Evolutionary conservation across 192 early-diverging fungal species (phyloP), one percentile per base, ranked within the genome.

Genomic region (Entomortierella chlamydospora): DNA sequence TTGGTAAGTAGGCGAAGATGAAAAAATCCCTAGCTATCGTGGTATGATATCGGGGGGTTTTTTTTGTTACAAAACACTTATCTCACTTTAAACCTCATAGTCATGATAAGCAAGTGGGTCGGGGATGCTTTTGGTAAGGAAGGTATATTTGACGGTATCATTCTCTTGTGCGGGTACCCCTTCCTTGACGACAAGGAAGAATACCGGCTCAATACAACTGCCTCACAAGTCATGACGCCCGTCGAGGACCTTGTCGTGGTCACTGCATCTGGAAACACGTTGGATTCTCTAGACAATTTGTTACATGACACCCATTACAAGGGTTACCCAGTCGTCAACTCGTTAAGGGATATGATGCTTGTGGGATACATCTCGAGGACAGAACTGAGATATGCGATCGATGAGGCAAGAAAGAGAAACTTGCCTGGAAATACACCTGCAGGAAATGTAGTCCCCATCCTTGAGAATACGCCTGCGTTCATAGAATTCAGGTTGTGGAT

Each of bases 21-120:
- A 41, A 41, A 6, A 9, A 9, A 9, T 9, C 6, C 7, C 39
- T 41, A 41, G 39, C 13, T 9, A 41, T 41, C 13, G 13, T 41
- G 13, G 6, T 41, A 41, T 9, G 39, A 13, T n/a, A n/a, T n/a
- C n/a, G n/a, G n/a, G n/a, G n/a, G n/a, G n/a, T n/a, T n/a, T n/a
- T n/a, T n/a, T n/a, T n/a, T n/a, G n/a, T n/a, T n/a, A n/a, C 34
- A 10, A 37, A 37, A 23, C n/a, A 53, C 20, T 56, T 28, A 2
- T 11, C 49, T 42, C 18, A 18, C 45, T 74, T n/a, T 62, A 47
- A 9, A 10, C 6, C 6, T 41, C 39, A 13, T 88, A 64, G 85
- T 95, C 25, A 90, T 95, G 87, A 88, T 92, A n/a, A 92, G 91
- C 26, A 89, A 92, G 37, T 86, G 90, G 64, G 88, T 93, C 17